These are phyloP conservation scores for Aureobasidium musti DNA, from an alignment of 2,329 filamentous ascomycete species.

Conservation along the genomic window DNA sequence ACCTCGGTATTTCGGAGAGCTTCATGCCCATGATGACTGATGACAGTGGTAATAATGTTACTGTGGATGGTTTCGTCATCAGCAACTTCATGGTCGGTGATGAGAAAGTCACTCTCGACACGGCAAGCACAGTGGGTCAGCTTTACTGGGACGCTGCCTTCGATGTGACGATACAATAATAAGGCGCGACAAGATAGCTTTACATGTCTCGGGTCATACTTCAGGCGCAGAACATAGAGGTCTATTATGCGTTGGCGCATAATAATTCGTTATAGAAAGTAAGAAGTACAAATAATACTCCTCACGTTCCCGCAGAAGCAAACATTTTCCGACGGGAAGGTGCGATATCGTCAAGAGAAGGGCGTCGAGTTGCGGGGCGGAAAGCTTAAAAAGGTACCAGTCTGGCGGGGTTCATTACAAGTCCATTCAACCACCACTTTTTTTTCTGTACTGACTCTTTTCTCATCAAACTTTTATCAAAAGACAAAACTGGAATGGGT, in stretches of 20 bases:
- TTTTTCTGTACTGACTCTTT: not conserved
- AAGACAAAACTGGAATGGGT: not conserved
- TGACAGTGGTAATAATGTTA: not conserved
- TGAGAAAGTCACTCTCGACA: conserved; percentile 13
- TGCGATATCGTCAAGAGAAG: not conserved
- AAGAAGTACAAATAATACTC: not conserved
- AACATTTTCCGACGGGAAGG: not conserved
- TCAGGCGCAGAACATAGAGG: too few species aligned
- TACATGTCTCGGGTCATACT: not conserved
- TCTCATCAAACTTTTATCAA: not conserved
- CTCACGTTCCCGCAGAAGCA: not conserved
- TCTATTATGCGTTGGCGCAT: not conserved
- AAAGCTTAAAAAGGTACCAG: not conserved
- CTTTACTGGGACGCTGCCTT: conserved; percentile 9
- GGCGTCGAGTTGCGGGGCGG: conserved; percentile 7
- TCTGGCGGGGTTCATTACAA: not conserved
- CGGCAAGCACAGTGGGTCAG: not conserved
- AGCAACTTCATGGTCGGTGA: conserved; percentile 13
- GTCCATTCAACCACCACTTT: not conserved
- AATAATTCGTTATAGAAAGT: not conserved
- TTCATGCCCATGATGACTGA: conserved; percentile 20
- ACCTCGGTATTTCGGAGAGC: conserved; percentile 6
- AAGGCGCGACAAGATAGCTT: not conserved
- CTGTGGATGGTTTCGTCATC: conserved; percentile 11
- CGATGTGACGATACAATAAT: not conserved